Conservation (phyloP, 2,329 filamentous ascomycete species). For the Dendryphion nanum region DNA sequence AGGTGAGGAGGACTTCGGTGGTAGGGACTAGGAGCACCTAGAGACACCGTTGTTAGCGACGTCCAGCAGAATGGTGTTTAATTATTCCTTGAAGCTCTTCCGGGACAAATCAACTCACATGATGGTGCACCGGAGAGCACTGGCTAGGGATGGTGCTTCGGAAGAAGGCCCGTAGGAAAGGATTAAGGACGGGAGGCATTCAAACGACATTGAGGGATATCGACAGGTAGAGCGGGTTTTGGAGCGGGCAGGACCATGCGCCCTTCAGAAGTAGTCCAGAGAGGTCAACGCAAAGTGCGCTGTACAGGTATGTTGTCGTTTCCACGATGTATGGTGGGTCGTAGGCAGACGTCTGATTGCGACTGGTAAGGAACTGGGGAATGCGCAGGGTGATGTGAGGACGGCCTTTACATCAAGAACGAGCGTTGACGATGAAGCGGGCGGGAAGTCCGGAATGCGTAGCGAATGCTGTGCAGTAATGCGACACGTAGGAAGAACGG, state of each 20-base stretch:
- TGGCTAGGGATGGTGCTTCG: constrained; percentile 88
- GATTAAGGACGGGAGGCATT: constrained; percentile 95
- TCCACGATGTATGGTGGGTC: constrained; percentile 9
- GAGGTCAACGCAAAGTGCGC: constrained; percentile 13
- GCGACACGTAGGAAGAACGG: too few species aligned
- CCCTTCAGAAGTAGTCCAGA: constrained; percentile 19
- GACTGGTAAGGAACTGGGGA: neutral
- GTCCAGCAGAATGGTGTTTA: neutral
- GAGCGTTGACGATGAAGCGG: too few species aligned
- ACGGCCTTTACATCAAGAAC: too few species aligned
- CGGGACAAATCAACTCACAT: constrained; percentile 53
- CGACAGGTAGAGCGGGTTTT: constrained; percentile 12
- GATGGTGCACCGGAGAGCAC: constrained; percentile 87
- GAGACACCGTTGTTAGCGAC: constrained; percentile 7
- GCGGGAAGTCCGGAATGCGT: constrained; percentile 14
- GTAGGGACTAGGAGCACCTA: constrained; percentile 85
- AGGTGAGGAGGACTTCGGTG: constrained; percentile 85
- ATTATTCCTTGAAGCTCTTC: neutral
- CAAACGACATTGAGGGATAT: constrained; percentile 52
- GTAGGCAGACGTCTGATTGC: constrained; percentile 24
- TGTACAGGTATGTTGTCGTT: too few species aligned
- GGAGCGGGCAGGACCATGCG: constrained; percentile 27
- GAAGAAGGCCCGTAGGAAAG: constrained; percentile 98
- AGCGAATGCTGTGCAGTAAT: too few species aligned
- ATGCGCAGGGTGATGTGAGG: neutral